Conservation (phyloP, 2,329 filamentous ascomycete genomes). For the Mollisia scopiformis region DNA sequence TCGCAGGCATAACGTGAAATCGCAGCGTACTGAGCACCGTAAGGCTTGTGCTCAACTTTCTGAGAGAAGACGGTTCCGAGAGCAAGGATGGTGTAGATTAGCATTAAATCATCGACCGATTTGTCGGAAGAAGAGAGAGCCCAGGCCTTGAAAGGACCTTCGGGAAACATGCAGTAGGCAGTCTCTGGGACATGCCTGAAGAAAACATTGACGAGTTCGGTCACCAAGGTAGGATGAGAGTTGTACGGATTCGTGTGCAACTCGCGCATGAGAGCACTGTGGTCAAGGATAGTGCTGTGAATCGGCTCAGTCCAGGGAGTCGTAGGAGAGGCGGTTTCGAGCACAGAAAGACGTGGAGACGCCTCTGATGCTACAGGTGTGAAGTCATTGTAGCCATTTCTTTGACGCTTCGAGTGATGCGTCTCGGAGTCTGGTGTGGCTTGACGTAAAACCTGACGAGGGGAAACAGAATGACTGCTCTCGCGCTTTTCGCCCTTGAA, state of each 20-base stretch:
- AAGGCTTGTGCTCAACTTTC: conserved; percentile 45
- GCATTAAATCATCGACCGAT: conserved; percentile 57
- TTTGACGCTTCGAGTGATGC: conserved; percentile 35
- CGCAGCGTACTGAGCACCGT: conserved; percentile 51
- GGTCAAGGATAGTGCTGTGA: conserved; percentile 15
- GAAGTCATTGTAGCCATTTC: conserved; percentile 34
- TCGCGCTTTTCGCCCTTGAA: conserved; percentile 33
- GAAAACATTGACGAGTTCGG: conserved; percentile 57
- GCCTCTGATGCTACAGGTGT: conserved; percentile 36
- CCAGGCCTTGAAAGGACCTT: conserved; percentile 56
- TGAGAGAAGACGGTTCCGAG: conserved; percentile 58
- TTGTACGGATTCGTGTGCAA: conserved; percentile 53
- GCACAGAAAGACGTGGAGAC: conserved; percentile 30
- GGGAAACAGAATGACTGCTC: conserved; percentile 31
- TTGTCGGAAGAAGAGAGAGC: conserved; percentile 48
- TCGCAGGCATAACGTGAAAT: conserved; percentile 62
- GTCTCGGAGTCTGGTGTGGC: conserved; percentile 33
- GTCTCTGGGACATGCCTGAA: conserved; percentile 59
- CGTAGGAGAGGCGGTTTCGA: conserved; percentile 26
- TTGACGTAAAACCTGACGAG: conserved; percentile 28
- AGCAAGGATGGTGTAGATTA: conserved; percentile 62
- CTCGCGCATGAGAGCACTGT: conserved; percentile 26
- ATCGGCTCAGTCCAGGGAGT: conserved; percentile 26
- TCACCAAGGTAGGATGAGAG: conserved; percentile 49
- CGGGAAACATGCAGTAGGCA: conserved; percentile 59